Conservation (phyloP, 768 basidiomycete genomes). For the Mycena indigotica region DNA sequence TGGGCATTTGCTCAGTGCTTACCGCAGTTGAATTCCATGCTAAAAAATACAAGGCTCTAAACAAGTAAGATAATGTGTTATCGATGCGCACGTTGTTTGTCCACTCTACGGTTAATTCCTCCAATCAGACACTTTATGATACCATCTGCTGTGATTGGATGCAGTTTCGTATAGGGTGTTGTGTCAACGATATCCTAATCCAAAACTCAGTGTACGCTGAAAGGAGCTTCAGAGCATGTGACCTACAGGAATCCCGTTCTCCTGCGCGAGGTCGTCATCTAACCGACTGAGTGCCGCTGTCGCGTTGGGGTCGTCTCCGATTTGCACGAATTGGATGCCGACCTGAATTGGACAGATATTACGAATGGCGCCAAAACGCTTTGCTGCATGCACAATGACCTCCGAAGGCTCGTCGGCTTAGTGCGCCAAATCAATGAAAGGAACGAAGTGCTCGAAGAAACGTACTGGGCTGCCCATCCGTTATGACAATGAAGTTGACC, state of each 20-base stretch:
- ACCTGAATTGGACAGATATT: conserved; percentile 33
- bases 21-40: no score
- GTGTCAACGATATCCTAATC: conserved; percentile 61
- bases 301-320: conserved; percentile 38
- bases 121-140: conserved; percentile 56
- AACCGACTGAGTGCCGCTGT: conserved; percentile 43
- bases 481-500: conserved; percentile 1
- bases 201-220: not conserved
- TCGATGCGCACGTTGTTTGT: not conserved
- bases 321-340: conserved; percentile 58
- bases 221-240: not conserved
- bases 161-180: conserved; percentile 40
- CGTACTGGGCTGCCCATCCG: not conserved
- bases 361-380: not conserved
- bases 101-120: conserved; percentile 48
- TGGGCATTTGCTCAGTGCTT: no score
- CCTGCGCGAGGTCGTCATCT: conserved; percentile 46
- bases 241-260: conserved; percentile 34
- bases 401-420: not conserved
- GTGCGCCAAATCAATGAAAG: not conserved
- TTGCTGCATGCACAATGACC: not conserved
- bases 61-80: no score
- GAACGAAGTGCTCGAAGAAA: no score
- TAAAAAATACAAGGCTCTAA: no score
- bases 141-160: conserved; percentile 19